phyloP scores from a whole-genome alignment of 2,329 filamentous ascomycete species.

The Coniochaeta sp. region DNA sequence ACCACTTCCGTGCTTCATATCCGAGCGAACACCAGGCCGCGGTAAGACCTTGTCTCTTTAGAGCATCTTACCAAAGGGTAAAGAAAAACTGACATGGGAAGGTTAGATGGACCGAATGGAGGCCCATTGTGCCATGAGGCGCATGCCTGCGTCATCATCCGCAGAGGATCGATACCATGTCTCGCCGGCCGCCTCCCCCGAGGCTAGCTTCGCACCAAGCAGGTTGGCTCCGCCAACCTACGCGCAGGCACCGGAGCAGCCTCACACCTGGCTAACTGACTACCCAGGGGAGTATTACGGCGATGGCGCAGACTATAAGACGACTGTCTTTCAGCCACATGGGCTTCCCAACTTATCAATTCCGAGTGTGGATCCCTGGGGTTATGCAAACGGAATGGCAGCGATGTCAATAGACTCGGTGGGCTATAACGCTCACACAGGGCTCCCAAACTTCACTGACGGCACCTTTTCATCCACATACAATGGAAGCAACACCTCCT shows the following conservation, averaged over 20 bases:
- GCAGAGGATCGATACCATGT: background rate
- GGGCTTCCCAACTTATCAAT: background rate
- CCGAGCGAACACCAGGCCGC: background rate
- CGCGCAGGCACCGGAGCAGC: background rate
- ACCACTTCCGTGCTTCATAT: background rate
- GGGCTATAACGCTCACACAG: background rate
- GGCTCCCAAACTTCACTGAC: background rate
- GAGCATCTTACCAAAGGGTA: background rate
- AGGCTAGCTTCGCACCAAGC: background rate
- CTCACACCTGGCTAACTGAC: background rate
- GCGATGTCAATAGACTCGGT: background rate
- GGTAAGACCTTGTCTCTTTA: background rate
- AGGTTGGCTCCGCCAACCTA: background rate
- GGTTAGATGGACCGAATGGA: background rate
- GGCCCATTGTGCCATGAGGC: background rate
- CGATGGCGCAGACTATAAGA: background rate
- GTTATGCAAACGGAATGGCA: background rate
- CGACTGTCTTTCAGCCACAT: background rate
- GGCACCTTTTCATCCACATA: background rate
- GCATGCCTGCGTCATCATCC: background rate
- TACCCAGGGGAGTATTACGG: background rate
- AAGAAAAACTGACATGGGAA: background rate
- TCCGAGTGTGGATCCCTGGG: background rate
- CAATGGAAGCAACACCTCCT: background rate
- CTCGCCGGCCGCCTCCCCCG: background rate